phyloP scores from a whole-genome alignment of 352 stramenopile genomes.

The Pythium volutum region DNA sequence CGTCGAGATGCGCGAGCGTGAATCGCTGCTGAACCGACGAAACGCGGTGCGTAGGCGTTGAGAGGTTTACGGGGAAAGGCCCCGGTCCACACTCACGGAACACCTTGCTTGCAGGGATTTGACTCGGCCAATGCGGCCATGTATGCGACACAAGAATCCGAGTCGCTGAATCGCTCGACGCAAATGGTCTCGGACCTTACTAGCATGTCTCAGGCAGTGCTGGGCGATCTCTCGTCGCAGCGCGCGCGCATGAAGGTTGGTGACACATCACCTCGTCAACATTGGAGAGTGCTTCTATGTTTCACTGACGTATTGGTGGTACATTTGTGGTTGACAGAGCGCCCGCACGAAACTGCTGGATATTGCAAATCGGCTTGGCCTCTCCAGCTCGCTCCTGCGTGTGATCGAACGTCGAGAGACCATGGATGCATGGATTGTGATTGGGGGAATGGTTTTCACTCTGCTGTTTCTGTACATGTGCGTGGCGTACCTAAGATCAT shows the following conservation, averaged over 20 bases:
- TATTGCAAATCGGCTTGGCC: slow-evolving; percentile 78
- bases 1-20: slow-evolving; percentile 66
- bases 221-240: slow-evolving; percentile 71
- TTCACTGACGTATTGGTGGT: not conserved
- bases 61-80: not conserved
- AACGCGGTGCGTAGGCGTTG: slow-evolving; percentile 34
- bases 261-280: not conserved
- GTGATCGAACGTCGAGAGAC: slow-evolving; percentile 82
- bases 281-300: not conserved
- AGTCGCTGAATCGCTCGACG: slow-evolving; percentile 72
- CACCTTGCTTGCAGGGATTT: slow-evolving; percentile 36
- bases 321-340: slow-evolving; percentile 34
- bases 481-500: slow-evolving; percentile 51
- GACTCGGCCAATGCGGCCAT: slow-evolving; percentile 66
- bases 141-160: slow-evolving; percentile 75
- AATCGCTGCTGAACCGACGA: slow-evolving; percentile 69
- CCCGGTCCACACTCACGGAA: no score
- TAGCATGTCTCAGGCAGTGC: slow-evolving; percentile 62
- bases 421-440: slow-evolving; percentile 84
- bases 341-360: slow-evolving; percentile 77
- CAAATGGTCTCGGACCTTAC: slow-evolving; percentile 82
- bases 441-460: slow-evolving; percentile 78
- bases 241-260: slow-evolving; percentile 63
- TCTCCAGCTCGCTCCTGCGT: slow-evolving; percentile 79
- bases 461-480: slow-evolving; percentile 80